These are phyloP conservation scores for Diaporthe amygdali DNA, from an alignment of 2,329 filamentous ascomycete species.

Conservation along the genomic window DNA sequence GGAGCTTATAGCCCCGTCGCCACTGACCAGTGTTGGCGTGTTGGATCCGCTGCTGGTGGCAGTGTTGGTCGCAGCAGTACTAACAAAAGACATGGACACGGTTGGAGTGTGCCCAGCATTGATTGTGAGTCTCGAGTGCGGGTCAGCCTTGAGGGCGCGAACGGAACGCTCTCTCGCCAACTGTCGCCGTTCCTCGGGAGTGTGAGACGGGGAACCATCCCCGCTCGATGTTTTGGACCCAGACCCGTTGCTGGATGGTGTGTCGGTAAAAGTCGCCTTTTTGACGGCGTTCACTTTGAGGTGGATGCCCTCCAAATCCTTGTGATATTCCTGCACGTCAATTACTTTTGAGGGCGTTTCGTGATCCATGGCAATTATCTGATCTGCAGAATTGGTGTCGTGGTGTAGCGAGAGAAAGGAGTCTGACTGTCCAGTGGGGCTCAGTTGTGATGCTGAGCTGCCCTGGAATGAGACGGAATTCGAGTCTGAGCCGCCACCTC, in stretches of 20 bases:
- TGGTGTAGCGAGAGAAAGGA: slow-evolving; percentile 33
- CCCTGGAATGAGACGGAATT: slow-evolving; percentile 26
- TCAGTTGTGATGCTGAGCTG: slow-evolving; percentile 31
- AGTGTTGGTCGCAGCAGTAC: slow-evolving; percentile 45
- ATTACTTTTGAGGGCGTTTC: slow-evolving; percentile 40
- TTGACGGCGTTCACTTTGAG: slow-evolving; percentile 60
- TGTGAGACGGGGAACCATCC: slow-evolving; percentile 29
- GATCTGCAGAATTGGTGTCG: neutral
- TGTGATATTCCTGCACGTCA: slow-evolving; percentile 63
- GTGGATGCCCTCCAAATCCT: slow-evolving; percentile 64
- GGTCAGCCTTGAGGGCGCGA: slow-evolving; percentile 48
- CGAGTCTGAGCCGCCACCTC: slow-evolving; percentile 22
- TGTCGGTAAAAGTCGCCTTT: slow-evolving; percentile 55
- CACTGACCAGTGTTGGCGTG: slow-evolving; percentile 39
- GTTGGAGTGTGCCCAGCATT: slow-evolving; percentile 69
- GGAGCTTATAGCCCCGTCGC: slow-evolving; percentile 27
- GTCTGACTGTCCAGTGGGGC: slow-evolving; percentile 40
- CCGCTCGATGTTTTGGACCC: slow-evolving; percentile 34
- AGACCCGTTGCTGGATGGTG: slow-evolving; percentile 33
- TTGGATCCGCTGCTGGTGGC: slow-evolving; percentile 45
- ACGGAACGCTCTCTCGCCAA: slow-evolving; percentile 16
- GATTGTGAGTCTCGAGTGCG: slow-evolving; percentile 60
- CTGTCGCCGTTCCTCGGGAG: slow-evolving; percentile 2
- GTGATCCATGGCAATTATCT: slow-evolving; percentile 1
- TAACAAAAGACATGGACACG: slow-evolving; percentile 58